Conservation (phyloP, 2,329 filamentous ascomycete species). For the Monosporascus sp. region DNA sequence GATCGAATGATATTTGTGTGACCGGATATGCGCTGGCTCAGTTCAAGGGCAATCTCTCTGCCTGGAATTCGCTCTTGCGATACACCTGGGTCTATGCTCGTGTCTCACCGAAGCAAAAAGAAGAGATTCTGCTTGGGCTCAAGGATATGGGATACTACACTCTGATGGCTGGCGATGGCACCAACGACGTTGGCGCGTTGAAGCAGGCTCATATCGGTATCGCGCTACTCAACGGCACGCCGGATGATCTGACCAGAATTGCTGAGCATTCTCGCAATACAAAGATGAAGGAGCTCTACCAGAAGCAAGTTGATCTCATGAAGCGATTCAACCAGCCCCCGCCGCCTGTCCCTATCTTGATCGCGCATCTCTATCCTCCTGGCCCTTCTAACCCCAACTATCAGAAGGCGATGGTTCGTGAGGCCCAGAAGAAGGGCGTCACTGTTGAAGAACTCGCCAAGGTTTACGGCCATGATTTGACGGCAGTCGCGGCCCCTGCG, state of each 20-base stretch:
- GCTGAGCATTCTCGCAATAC: constrained; percentile 89
- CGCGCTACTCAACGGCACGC: constrained; percentile 89
- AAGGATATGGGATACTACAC: constrained; percentile 98
- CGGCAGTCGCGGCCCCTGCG: constrained; percentile 62
- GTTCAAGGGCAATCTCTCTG: constrained; percentile 70
- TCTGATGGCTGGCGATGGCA: constrained; percentile 97
- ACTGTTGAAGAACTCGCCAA: constrained; percentile 53
- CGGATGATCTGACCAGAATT: constrained; percentile 85
- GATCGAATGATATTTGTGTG: constrained; percentile 86
- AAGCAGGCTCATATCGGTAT: constrained; percentile 98
- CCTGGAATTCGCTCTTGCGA: constrained; percentile 71
- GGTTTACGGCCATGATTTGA: constrained; percentile 49
- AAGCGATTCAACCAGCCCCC: constrained; percentile 87
- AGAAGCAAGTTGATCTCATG: constrained; percentile 92
- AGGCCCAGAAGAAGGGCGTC: constrained; percentile 73
- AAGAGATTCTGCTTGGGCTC: constrained; percentile 92
- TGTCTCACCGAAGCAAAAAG: constrained; percentile 97
- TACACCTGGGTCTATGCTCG: constrained; percentile 97
- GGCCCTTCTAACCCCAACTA: constrained; percentile 92
- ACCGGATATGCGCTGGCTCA: constrained; percentile 91
- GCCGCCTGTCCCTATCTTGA: constrained; percentile 86
- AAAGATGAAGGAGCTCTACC: constrained; percentile 98
- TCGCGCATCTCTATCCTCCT: constrained; percentile 91
- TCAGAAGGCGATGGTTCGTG: constrained; percentile 82
- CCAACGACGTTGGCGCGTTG: constrained; percentile 93